Conservation (phyloP, 345 rosid species). For the Brassica rapa region DNA sequence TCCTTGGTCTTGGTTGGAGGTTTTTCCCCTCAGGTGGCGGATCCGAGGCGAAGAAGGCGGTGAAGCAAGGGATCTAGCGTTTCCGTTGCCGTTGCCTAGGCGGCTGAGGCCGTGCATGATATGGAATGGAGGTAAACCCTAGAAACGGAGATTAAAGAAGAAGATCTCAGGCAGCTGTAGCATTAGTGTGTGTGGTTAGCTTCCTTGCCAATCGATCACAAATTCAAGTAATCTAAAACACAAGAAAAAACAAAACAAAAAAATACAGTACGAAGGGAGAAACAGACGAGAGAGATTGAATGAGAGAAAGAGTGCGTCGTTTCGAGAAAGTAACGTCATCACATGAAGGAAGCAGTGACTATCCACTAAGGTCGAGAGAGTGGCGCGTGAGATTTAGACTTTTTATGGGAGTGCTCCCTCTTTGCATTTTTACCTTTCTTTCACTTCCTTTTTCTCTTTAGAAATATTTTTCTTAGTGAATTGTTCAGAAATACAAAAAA, state of each 20-base stretch:
- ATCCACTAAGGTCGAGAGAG: not conserved
- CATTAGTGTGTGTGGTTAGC: slow-evolving; percentile 1
- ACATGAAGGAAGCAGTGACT: slow-evolving; percentile 12
- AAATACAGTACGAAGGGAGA: not conserved
- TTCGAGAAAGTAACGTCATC: not conserved
- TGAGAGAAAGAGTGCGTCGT: not conserved
- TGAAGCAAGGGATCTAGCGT: slow-evolving; percentile 54
- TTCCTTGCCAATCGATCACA: not conserved
- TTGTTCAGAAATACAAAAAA: no score
- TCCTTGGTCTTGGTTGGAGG: slow-evolving; percentile 54
- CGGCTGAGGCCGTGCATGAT: slow-evolving; percentile 87
- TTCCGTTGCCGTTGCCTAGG: slow-evolving; percentile 65
- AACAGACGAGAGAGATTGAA: not conserved
- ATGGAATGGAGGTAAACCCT: slow-evolving; percentile 16
- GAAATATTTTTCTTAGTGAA: no score
- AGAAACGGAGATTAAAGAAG: slow-evolving; percentile 25
- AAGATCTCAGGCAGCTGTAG: slow-evolving; percentile 4
- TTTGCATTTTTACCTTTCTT: not conserved
- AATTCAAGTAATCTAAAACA: no score
- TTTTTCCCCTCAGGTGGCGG: slow-evolving; percentile 61
- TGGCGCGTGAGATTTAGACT: not conserved
- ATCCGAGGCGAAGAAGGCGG: slow-evolving; percentile 87
- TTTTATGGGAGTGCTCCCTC: not conserved
- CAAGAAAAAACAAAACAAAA: no score
- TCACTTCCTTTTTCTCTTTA: not conserved